Percentiles rank a stretch among this genome's conserved stretches.
phyloP scores from a whole-genome alignment of 2,329 filamentous ascomycete genomes.

The Stachybotrys chartarum region DNA sequence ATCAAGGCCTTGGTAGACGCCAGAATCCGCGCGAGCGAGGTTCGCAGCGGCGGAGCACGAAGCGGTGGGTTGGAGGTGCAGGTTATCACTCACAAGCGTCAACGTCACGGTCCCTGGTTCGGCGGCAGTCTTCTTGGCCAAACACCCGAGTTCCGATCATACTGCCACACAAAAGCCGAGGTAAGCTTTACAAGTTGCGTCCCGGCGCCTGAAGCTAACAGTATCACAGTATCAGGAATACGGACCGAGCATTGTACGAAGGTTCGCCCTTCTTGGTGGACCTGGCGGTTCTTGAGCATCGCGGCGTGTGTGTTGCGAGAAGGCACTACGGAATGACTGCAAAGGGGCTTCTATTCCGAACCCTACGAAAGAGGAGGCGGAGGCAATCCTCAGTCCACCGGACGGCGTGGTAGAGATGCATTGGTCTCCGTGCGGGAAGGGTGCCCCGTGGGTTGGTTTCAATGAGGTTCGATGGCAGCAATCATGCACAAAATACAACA shows the following conservation, averaged over 20 bases:
- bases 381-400: neutral
- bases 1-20: conserved; percentile 94
- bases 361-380: neutral
- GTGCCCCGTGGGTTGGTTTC: neutral
- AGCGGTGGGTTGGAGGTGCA: conserved; percentile 94
- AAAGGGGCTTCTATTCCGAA: neutral
- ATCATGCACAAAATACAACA: neutral
- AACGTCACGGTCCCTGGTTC: conserved; percentile 97
- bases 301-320: neutral
- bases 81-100: conserved; percentile 94
- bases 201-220: conserved; percentile 9
- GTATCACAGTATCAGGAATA: conserved; percentile 77
- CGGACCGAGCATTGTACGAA: conserved; percentile 87
- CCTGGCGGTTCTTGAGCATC: conserved; percentile 65
- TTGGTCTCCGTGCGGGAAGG: neutral
- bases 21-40: conserved; percentile 86
- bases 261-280: conserved; percentile 88
- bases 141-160: conserved; percentile 96
- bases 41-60: conserved; percentile 82
- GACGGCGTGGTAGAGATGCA: neutral
- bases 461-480: neutral
- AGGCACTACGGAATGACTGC: neutral
- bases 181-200: conserved; percentile 27
- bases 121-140: conserved; percentile 93
- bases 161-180: conserved; percentile 90